Percentiles rank a stretch among this genome's conserved stretches.
phyloP scores from a whole-genome alignment of 2,329 filamentous ascomycete genomes.

The Diatrype stigma region DNA sequence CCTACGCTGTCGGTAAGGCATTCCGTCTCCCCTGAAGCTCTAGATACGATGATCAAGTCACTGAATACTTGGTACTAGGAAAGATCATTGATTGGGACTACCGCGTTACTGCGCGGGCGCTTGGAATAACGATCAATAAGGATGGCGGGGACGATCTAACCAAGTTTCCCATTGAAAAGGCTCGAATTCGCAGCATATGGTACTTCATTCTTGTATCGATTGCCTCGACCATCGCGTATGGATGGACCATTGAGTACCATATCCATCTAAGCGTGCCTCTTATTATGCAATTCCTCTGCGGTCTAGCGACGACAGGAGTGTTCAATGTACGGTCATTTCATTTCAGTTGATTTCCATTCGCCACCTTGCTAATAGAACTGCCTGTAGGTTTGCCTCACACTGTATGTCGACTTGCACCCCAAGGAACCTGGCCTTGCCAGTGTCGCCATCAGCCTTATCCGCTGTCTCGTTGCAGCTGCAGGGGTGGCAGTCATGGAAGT shows the following conservation, averaged over 20 bases:
- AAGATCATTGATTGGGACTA: conserved; percentile 1
- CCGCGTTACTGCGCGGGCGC: not conserved
- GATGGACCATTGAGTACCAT: not conserved
- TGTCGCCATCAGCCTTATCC: conserved; percentile 1
- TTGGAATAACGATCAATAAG: conserved; percentile 2
- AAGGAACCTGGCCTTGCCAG: conserved; percentile 1
- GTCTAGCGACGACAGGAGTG: not conserved
- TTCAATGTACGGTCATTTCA: not conserved
- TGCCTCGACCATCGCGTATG: not conserved
- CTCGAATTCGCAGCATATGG: not conserved
- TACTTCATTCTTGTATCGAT: not conserved
- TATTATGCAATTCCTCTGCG: not conserved
- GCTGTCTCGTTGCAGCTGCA: conserved; percentile 1
- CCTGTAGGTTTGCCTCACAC: not conserved
- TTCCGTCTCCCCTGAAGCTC: no score
- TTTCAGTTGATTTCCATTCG: no score
- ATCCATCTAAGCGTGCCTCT: not conserved
- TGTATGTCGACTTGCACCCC: conserved; percentile 1
- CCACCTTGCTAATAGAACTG: not conserved
- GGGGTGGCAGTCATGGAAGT: not conserved
- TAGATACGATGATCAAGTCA: no score
- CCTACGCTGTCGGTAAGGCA: conserved; percentile 1
- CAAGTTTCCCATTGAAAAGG: conserved; percentile 1
- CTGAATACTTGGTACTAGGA: not conserved
- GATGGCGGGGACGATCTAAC: not conserved